A percentile compares a stretch with the other conserved stretches of the same genome.
Conservation (phyloP, 768 basidiomycete genomes). For the Mycena pura region DNA sequence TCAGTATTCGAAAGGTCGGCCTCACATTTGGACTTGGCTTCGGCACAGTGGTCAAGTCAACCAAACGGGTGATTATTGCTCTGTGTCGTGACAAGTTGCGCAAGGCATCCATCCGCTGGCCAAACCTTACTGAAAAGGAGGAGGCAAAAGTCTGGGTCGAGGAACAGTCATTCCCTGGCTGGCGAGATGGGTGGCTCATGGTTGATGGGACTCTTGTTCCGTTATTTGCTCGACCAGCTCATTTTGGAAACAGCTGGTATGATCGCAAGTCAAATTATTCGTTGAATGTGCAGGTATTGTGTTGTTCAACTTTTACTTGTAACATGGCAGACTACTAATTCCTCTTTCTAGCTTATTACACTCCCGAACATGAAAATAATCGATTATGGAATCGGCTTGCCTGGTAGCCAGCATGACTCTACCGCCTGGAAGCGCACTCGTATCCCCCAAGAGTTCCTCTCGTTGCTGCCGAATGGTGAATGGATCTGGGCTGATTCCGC, state of each 20-base stretch:
- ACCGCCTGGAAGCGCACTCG: too few species aligned
- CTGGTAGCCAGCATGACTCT: too few species aligned
- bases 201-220: constrained; percentile 32
- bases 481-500: too few species aligned
- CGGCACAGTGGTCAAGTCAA: constrained; percentile 21
- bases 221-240: constrained; percentile 27
- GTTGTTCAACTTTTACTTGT: too few species aligned
- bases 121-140: constrained; percentile 17
- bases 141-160: constrained; percentile 23
- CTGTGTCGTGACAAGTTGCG: constrained; percentile 13
- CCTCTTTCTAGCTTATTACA: too few species aligned
- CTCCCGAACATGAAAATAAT: too few species aligned
- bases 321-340: too few species aligned
- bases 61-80: constrained; percentile 24
- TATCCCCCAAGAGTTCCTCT: too few species aligned
- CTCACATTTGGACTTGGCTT: constrained; percentile 15
- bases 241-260: constrained; percentile 36
- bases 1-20: constrained; percentile 5
- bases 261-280: constrained; percentile 38
- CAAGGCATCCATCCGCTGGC: constrained; percentile 1
- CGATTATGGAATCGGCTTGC: too few species aligned
- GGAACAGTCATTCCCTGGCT: constrained; percentile 22
- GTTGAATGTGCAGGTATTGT: constrained; percentile 32
- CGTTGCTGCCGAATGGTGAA: too few species aligned
- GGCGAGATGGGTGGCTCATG: constrained; percentile 29